Base-by-base conservation (phyloP, 345 rosid genomes). In the Gossypium herbaceum region DNA sequence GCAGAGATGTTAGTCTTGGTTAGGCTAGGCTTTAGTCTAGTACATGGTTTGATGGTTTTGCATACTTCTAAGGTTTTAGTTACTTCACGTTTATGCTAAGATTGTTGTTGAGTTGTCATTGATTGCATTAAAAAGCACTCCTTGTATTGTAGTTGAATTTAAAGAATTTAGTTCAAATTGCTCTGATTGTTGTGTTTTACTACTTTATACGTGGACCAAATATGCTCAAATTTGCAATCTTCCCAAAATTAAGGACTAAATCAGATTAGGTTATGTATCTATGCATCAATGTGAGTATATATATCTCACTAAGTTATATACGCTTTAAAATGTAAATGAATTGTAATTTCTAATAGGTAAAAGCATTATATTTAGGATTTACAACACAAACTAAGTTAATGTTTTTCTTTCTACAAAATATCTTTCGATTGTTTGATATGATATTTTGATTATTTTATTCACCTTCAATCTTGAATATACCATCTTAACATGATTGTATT, bases 51-150 rank as follows among this genome's bases (percentile, higher is more conserved):
- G n/a, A 22, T 63, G 69, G 20, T 76, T 63, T 80, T 16, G 77
- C 29, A 75, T 76, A 70, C 85, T 83, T 83, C 54, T 71, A 85
- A 74, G 85, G 15, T 54, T 85, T 39, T n/a, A 63, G 62, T 82
- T 12, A 75, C 89, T 86, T 84, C 45, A 72, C 87, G 52, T 75
- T 54, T 78, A 80, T 69, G 81, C 85, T 56, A 84, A 84, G 89
- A 57, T 81, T 83, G 73, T 73, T 67, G 48, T 73, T 60, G 69
- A 50, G 75, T 72, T 73, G 83, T 74, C 82, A 67, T 82, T 80
- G 89, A 78, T 85, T 85, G 84, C 81, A 84, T 65, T 84, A 2
- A 52, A 80, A 80, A 81, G 65, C 84, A 86, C 85, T 78, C 80
- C 79, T 75, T 39, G 13, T 17, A 39, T 39, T 34, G 25, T 20